Evolutionary conservation across 305 asterid species (phyloP).

Genomic region (Plantago lanceolata): DNA sequence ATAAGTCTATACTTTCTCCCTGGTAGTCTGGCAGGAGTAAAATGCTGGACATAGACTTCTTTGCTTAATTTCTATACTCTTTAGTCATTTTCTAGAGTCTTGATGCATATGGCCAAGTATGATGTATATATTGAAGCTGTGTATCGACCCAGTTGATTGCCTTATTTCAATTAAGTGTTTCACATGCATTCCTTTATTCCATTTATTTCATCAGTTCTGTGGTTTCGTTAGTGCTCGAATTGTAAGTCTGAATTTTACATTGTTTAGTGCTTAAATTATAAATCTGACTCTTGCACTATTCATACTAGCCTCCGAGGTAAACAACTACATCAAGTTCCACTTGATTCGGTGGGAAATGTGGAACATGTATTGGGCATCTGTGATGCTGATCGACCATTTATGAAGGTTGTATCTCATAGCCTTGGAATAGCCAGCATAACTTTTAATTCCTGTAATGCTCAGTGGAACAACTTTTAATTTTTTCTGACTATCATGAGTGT

Average conservation of each 20-base stretch:
- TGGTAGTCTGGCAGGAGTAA: no score
- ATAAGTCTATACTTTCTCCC: neutral
- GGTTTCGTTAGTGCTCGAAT: neutral
- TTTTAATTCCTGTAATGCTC: constrained; percentile 15
- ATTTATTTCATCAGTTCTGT: neutral
- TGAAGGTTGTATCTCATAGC: constrained; percentile 43
- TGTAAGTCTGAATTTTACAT: constrained; percentile 18
- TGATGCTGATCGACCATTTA: constrained; percentile 54
- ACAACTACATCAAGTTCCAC: constrained; percentile 73
- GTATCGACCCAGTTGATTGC: constrained; percentile 5
- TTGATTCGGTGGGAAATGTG: constrained; percentile 56
- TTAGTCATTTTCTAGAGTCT: constrained; percentile 1
- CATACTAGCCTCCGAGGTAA: constrained; percentile 73
- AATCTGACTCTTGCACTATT: constrained; percentile 14
- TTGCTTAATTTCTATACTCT: no score
- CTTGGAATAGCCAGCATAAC: constrained; percentile 14
- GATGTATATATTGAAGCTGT: constrained; percentile 7
- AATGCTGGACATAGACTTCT: no score
- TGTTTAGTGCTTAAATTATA: constrained; percentile 21
- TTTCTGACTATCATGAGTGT: constrained; percentile 19
- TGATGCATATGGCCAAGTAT: neutral
- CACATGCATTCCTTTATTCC: neutral
- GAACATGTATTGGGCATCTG: constrained; percentile 69
- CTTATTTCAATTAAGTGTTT: constrained; percentile 7
- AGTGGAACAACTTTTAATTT: constrained; percentile 17